Base-by-base conservation (phyloP, 257 asterid genomes). In the Vinca minor region DNA sequence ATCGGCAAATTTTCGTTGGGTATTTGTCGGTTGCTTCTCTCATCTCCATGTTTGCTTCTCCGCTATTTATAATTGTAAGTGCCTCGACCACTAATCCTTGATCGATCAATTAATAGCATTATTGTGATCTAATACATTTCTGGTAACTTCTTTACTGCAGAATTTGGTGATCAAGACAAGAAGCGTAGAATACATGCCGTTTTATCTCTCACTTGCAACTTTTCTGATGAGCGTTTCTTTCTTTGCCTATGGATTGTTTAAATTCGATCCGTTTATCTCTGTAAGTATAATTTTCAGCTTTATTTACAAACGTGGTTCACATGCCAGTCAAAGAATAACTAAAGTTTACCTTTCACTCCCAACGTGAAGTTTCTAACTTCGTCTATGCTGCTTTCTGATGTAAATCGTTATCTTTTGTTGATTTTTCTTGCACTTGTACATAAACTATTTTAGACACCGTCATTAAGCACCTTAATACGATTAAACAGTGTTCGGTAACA, bases 141-240 rank as follows among this genome's bases (percentile, higher is more conserved):
- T 32, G 15, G 7, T 8, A 23, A 5, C 13, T 31, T 55, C 20
- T 55, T 64, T 1, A 46, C 11, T 57, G 73, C 90, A 89, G 97
- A 82, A 89, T 79, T 69, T 83, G 82, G 97, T 89, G 81, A 85
- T 89, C 74, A 82, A 79, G 69, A 89, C 97, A 56, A 85, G 48
- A 63, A 89, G 97, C 41, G 89, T 82, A 1, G 97, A 89, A 31
- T 89, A 79, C 82, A 89, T 89, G 97, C 97, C 97, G 0, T 89
- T 82, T 64, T 83, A 79, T 79, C 97, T 89, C 38, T 89, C 97
- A 11, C 92, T 89, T 12, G 86, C 95, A 0, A 87, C 97, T 42
- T 85, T 87, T 69, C 72, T 89, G 73, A 89, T 89, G 95, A 89
- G 97, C 50, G 44, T 85, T 56, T 73, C 97, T 4, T 89, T 89